Evolutionary conservation across 176 grass and related monocot genomes (phyloP), one percentile per base, ranked within the genome.

Genomic region (Thinopyrum elongatum): DNA sequence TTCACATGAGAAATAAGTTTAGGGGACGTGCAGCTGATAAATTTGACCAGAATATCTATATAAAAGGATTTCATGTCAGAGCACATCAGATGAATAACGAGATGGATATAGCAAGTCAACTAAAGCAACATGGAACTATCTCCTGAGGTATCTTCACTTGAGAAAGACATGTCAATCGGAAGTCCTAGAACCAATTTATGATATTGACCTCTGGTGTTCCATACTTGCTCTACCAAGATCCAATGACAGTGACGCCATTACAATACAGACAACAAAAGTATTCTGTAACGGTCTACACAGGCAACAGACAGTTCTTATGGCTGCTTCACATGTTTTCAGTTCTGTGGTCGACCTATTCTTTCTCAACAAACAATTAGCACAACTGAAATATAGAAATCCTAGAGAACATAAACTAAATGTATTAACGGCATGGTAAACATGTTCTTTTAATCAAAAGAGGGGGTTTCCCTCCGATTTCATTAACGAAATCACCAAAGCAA

Each of bases 331-430:
- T 66, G 53, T 73, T 67, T 42, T 62, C 42, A 12, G 27, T 6
- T 61, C 26, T 38, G 6, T 7, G 11, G 1, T 73, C 5, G 14
- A 4, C 49, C 47, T 30, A 10, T 36, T 6, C 1, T 14, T 15
- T 70, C 0, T 61, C 7, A 63, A 81, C 83, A 76, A 85, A 84
- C n/a, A 81, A 70, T 14, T 70, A 87, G 11, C 61, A 76, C 12
- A 6, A 47, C 29, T 7, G 2, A 34, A 8, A 22, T 44, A 7
- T 27, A 35, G 8, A 28, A 53, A 87, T 35, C 41, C 28, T 30
- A 44, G 6, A 16, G 23, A 67, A 11, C 51, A 53, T 10, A 12
- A 62, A 68, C 2, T 16, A 17, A 64, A 8, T 29, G 3, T 11
- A 17, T 70, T 51, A 65, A 47, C 51, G 13, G 10, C 30, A 75